Percentiles rank a stretch among this genome's conserved stretches.
phyloP scores from a whole-genome alignment of 2,329 filamentous ascomycete species.

The Fonsecaea monophora region DNA sequence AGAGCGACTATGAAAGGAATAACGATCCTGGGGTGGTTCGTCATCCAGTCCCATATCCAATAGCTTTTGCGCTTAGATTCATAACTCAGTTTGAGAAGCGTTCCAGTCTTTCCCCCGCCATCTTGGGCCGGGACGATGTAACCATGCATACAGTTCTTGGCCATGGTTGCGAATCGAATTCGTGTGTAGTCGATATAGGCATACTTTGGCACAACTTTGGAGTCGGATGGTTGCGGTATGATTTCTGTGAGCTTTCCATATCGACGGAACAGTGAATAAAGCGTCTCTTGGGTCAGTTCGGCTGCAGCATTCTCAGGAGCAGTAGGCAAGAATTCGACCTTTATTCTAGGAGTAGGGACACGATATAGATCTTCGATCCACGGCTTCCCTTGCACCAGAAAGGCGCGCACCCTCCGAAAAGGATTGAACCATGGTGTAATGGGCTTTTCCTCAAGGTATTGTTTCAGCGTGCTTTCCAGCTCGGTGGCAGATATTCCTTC shows the following conservation, averaged over 20 bases:
- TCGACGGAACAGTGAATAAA: constrained; percentile 85
- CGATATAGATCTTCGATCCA: constrained; percentile 94
- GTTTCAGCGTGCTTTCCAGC: constrained; percentile 66
- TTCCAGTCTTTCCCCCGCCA: constrained; percentile 78
- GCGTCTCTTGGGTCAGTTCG: constrained; percentile 82
- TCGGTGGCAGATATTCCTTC: constrained; percentile 56
- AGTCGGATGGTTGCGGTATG: constrained; percentile 78
- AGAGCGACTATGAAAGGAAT: constrained; percentile 83
- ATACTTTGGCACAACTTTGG: constrained; percentile 81
- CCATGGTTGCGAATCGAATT: constrained; percentile 80
- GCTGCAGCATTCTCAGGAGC: constrained; percentile 72
- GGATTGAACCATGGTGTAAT: constrained; percentile 92
- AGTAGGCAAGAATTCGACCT: constrained; percentile 82
- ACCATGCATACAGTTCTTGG: constrained; percentile 90
- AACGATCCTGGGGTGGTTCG: constrained; percentile 84
- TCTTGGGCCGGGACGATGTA: constrained; percentile 71
- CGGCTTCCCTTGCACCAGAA: constrained; percentile 79
- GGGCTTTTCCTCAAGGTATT: constrained; percentile 70
- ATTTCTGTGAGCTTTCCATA: constrained; percentile 94
- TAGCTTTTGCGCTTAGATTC: constrained; percentile 77
- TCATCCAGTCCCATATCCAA: constrained; percentile 85
- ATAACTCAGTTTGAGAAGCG: constrained; percentile 80
- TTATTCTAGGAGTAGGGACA: constrained; percentile 76
- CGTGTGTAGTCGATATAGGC: constrained; percentile 79
- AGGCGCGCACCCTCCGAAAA: constrained; percentile 72